Evolutionary conservation across 192 early-diverging fungal species (phyloP).

Genomic region (Gigaspora rosea): DNA sequence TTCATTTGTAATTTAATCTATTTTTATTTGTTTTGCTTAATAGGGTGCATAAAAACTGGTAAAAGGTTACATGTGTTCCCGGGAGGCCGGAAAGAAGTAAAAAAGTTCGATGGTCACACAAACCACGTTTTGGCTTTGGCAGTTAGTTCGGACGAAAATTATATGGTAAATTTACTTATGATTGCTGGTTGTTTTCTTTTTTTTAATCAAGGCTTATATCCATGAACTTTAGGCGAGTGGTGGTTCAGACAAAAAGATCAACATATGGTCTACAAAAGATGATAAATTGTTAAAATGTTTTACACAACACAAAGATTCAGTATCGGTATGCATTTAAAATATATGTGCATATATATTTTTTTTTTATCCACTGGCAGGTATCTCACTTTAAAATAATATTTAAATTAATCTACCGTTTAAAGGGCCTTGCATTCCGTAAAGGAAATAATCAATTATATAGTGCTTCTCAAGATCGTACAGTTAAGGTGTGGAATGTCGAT

Average conservation of each 20-base stretch:
- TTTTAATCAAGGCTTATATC: neutral
- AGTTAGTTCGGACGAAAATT: slow-evolving; percentile 66
- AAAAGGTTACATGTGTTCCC: slow-evolving; percentile 66
- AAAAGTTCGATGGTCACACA: slow-evolving; percentile 68
- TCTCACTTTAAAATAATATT: neutral
- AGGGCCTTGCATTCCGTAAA: slow-evolving; percentile 83
- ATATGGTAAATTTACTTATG: slow-evolving; percentile 43
- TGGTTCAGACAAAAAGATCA: slow-evolving; percentile 87
- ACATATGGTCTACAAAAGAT: slow-evolving; percentile 86
- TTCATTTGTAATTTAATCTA: neutral
- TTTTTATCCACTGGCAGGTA: neutral
- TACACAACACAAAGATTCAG: slow-evolving; percentile 89
- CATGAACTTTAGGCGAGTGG: slow-evolving; percentile 66
- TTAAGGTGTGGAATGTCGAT: slow-evolving; percentile 97
- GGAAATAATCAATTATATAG: slow-evolving; percentile 85
- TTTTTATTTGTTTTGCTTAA: slow-evolving; percentile 17
- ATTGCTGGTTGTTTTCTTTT: neutral
- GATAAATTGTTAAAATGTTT: slow-evolving; percentile 74
- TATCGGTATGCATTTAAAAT: slow-evolving; percentile 58
- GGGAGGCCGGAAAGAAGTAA: slow-evolving; percentile 73
- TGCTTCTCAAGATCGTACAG: slow-evolving; percentile 85
- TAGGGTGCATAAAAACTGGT: slow-evolving; percentile 72
- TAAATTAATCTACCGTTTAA: neutral
- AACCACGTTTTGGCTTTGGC: slow-evolving; percentile 75
- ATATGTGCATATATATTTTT: neutral